phyloP scores from a whole-genome alignment of 2,329 filamentous ascomycete species.

The Dactylellina sp. region DNA sequence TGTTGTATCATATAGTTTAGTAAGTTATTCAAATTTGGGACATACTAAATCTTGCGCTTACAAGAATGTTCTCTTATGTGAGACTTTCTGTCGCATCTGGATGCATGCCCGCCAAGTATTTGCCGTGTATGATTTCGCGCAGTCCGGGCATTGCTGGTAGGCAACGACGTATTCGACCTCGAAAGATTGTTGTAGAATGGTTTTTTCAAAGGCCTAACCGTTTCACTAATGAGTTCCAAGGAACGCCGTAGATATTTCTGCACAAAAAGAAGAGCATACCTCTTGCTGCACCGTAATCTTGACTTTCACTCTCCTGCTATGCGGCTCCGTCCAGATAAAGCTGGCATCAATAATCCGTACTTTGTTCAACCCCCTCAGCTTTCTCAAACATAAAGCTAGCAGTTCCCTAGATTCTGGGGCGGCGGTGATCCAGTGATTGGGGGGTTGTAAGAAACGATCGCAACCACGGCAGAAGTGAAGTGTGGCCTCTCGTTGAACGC shows the following conservation, averaged over 20 bases:
- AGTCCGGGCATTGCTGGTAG: constrained; percentile 93
- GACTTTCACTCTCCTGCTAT: constrained; percentile 90
- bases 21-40: not conserved
- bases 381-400: constrained; percentile 88
- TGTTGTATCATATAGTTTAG: constrained; percentile 58
- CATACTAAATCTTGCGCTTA: constrained; percentile 63
- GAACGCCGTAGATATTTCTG: not conserved
- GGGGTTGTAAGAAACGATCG: constrained; percentile 91
- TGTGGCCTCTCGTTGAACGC: constrained; percentile 88
- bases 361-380: constrained; percentile 85
- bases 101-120: constrained; percentile 95
- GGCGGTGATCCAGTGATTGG: constrained; percentile 85
- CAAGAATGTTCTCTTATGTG: constrained; percentile 88
- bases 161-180: constrained; percentile 93
- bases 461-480: constrained; percentile 94
- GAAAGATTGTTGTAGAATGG: constrained; percentile 88
- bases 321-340: constrained; percentile 98
- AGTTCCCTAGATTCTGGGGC: constrained; percentile 89
- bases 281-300: constrained; percentile 91
- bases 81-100: constrained; percentile 95
- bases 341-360: constrained; percentile 94
- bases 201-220: constrained; percentile 72
- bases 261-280: constrained; percentile 28
- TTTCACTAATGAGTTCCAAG: not conserved
- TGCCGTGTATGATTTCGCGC: constrained; percentile 93